These are phyloP conservation scores for Clitoria ternatea DNA, from an alignment of 306 rosid species.

Conservation along the genomic window DNA sequence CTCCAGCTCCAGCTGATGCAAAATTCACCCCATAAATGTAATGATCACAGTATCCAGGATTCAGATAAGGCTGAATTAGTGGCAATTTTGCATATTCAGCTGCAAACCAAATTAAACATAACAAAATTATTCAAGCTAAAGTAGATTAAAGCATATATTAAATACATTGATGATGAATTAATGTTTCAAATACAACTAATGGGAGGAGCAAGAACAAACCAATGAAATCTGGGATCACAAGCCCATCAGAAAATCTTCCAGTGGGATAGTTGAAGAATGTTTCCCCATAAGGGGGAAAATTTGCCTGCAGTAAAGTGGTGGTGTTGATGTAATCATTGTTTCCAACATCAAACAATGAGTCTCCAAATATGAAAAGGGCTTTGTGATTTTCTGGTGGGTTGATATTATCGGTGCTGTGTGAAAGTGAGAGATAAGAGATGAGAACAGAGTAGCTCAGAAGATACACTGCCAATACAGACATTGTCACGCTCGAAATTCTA, in stretches of 20 bases:
- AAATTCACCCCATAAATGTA: slow-evolving; percentile 48
- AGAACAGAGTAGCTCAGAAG: background rate
- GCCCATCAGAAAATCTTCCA: slow-evolving; percentile 50
- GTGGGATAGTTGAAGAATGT: slow-evolving; percentile 39
- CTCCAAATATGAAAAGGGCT: slow-evolving; percentile 53
- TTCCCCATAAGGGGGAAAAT: slow-evolving; percentile 42
- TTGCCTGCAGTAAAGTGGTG: slow-evolving; percentile 12
- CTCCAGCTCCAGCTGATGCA: slow-evolving; percentile 64
- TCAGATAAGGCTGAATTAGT: slow-evolving; percentile 31
- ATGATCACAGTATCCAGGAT: slow-evolving; percentile 12
- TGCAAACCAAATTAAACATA: slow-evolving; percentile 27
- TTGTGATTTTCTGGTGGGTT: background rate
- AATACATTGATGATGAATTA: no score
- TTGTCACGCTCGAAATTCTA: background rate
- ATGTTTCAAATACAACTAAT: background rate
- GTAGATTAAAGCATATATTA: no score
- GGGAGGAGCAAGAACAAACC: slow-evolving; percentile 20
- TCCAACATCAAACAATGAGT: slow-evolving; percentile 56
- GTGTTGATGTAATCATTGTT: slow-evolving; percentile 47
- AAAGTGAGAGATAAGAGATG: background rate
- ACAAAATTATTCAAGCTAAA: no score
- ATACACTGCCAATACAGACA: background rate
- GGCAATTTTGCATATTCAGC: slow-evolving; percentile 50
- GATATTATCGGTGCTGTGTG: background rate
- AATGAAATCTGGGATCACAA: slow-evolving; percentile 37